These are phyloP conservation scores for Yamadazyma sp. DNA, from an alignment of 805 yeast genomes.

Conservation along the genomic window DNA sequence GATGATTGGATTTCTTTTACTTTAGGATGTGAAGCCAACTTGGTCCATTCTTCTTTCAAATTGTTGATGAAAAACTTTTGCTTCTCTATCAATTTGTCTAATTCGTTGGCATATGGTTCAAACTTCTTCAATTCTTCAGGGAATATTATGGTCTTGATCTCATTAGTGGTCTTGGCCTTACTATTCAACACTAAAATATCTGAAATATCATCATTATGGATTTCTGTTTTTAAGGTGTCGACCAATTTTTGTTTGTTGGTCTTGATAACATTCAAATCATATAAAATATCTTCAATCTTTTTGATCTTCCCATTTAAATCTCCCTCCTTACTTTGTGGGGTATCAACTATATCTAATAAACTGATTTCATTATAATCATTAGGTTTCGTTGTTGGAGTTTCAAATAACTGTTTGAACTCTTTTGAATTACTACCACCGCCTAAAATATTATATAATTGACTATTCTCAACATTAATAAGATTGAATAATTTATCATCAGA, in stretches of 20 bases:
- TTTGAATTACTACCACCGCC: slow-evolving; percentile 42
- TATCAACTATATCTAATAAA: slow-evolving; percentile 69
- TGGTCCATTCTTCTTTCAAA: slow-evolving; percentile 29
- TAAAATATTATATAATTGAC: slow-evolving; percentile 22
- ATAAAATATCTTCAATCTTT: slow-evolving; percentile 53
- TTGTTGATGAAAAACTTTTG: slow-evolving; percentile 50
- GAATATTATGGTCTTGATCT: slow-evolving; percentile 54
- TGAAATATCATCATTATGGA: slow-evolving; percentile 83
- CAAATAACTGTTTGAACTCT: slow-evolving; percentile 34
- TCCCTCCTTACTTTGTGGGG: slow-evolving; percentile 11
- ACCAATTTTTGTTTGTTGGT: slow-evolving; percentile 61
- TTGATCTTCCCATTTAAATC: slow-evolving; percentile 34
- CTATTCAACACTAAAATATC: slow-evolving; percentile 64
- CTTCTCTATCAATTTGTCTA: slow-evolving; percentile 64
- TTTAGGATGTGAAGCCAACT: slow-evolving; percentile 23
- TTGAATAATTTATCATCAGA: slow-evolving; percentile 55
- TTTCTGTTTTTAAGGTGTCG: slow-evolving; percentile 61
- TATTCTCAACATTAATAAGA: slow-evolving; percentile 37
- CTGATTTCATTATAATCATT: slow-evolving; percentile 34
- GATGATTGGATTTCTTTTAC: slow-evolving; percentile 41
- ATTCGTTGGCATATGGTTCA: slow-evolving; percentile 59
- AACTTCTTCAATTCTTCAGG: slow-evolving; percentile 75
- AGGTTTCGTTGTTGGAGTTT: slow-evolving; percentile 4
- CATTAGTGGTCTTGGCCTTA: slow-evolving; percentile 54
- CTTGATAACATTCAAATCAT: slow-evolving; percentile 59